These are phyloP conservation scores for Termitomyces sp. DNA, from an alignment of 768 basidiomycete species.

Conservation along the genomic window DNA sequence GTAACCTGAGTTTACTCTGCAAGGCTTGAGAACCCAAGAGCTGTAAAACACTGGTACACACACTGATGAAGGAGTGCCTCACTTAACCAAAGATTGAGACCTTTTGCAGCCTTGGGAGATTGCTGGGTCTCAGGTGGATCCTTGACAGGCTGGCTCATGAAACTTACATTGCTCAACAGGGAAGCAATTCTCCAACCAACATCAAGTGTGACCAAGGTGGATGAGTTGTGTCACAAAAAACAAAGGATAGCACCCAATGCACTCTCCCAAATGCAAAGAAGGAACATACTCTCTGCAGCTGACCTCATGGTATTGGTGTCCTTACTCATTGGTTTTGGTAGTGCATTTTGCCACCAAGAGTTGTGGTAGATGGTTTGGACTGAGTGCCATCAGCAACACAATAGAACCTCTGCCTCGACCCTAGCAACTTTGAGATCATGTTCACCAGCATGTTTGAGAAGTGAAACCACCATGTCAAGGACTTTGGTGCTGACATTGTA, in stretches of 20 bases:
- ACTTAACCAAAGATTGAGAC: slow-evolving; percentile 65
- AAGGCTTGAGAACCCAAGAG: slow-evolving; percentile 72
- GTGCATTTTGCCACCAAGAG: slow-evolving; percentile 97
- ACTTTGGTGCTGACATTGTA: slow-evolving; percentile 90
- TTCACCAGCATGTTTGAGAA: slow-evolving; percentile 87
- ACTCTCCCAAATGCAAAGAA: slow-evolving; percentile 86
- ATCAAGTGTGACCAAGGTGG: slow-evolving; percentile 79
- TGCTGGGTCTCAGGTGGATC: slow-evolving; percentile 46
- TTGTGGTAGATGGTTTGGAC: slow-evolving; percentile 90
- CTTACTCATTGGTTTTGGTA: slow-evolving; percentile 92
- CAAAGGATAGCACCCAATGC: slow-evolving; percentile 87
- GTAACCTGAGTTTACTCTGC: slow-evolving; percentile 79
- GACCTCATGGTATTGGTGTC: slow-evolving; percentile 66
- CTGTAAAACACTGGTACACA: slow-evolving; percentile 85
- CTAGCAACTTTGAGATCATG: slow-evolving; percentile 81
- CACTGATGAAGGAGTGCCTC: slow-evolving; percentile 81
- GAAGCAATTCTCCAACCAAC: slow-evolving; percentile 86
- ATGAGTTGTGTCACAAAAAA: slow-evolving; percentile 78
- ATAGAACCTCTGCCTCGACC: slow-evolving; percentile 88
- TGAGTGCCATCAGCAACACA: slow-evolving; percentile 85
- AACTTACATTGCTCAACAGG: slow-evolving; percentile 81
- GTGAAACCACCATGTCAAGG: slow-evolving; percentile 85
- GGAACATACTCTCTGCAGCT: slow-evolving; percentile 81
- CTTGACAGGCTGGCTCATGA: slow-evolving; percentile 66
- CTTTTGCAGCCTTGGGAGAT: slow-evolving; percentile 26